Conservation (phyloP, 73 alveolate species). For the Stentor roeselii region DNA sequence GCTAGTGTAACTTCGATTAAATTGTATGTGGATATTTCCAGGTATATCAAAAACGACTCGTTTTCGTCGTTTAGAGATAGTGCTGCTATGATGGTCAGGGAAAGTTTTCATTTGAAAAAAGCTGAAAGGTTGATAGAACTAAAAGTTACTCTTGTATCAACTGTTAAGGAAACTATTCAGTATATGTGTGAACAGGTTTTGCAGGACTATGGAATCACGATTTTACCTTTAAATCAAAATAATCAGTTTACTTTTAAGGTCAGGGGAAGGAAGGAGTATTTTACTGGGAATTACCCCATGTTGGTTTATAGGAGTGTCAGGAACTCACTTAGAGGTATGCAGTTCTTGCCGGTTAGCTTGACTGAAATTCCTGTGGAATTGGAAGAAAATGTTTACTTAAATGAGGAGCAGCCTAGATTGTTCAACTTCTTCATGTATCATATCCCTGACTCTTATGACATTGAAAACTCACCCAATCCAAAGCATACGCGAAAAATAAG, state of each 20-base stretch:
- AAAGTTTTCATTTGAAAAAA: background rate
- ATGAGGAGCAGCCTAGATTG: background rate
- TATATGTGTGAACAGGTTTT: constrained; percentile 55
- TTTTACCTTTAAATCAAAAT: constrained; percentile 42
- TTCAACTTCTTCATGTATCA: background rate
- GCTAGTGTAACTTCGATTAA: constrained; percentile 45
- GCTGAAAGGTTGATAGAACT: background rate
- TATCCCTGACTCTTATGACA: background rate
- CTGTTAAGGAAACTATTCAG: constrained; percentile 73
- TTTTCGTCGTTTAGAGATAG: background rate
- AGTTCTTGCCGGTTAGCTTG: background rate
- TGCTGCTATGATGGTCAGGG: background rate
- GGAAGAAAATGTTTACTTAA: background rate
- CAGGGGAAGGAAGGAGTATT: constrained; percentile 79
- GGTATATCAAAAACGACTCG: constrained; percentile 39
- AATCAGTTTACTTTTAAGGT: constrained; percentile 64
- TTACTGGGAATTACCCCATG: constrained; percentile 77
- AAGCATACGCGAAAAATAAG: background rate
- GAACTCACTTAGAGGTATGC: constrained; percentile 43
- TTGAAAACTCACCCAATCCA: background rate
- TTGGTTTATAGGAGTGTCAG: constrained; percentile 83
- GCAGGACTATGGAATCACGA: constrained; percentile 21
- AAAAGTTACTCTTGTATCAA: background rate
- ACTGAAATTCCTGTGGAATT: background rate
- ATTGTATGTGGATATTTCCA: constrained; percentile 48